Percentiles rank a stretch among this genome's conserved stretches.
Evolutionary conservation across 2,329 filamentous ascomycete genomes (phyloP).

Genomic region (Thermothelomyces thermophilus): DNA sequence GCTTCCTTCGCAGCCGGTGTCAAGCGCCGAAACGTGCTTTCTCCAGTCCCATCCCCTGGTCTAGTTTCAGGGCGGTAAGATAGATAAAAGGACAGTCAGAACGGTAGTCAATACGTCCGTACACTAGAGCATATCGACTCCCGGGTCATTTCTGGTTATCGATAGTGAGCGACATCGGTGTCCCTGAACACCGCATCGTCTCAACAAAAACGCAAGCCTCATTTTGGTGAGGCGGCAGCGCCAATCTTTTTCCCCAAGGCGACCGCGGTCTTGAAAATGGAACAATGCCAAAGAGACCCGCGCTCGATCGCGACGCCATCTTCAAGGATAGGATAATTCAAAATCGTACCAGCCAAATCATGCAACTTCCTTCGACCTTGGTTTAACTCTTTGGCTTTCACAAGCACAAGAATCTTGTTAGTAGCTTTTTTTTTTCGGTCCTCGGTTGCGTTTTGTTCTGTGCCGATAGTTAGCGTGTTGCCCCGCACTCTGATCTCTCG

Average conservation of each 20-base stretch:
- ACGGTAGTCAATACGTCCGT: too few relatives aligned
- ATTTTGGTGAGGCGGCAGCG: slow-evolving; percentile 12
- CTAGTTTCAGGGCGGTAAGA: neutral
- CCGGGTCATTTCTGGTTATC: neutral
- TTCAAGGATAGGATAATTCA: neutral
- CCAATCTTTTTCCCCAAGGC: slow-evolving; percentile 2
- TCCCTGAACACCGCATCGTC: neutral
- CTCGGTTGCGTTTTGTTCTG: slow-evolving; percentile 19
- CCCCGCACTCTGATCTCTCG: slow-evolving; percentile 19
- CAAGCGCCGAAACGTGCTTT: neutral
- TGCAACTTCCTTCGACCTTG: neutral
- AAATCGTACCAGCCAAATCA: too few relatives aligned
- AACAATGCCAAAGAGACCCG: neutral
- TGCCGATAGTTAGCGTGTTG: slow-evolving; percentile 15
- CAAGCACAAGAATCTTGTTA: slow-evolving; percentile 8
- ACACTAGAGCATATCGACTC: neutral
- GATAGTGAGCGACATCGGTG: slow-evolving; percentile 12
- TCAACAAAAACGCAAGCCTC: slow-evolving; percentile 13
- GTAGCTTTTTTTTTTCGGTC: slow-evolving; percentile 16
- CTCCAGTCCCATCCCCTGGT: neutral
- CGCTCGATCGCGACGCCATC: neutral
- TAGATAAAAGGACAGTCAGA: neutral
- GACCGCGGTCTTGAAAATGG: neutral
- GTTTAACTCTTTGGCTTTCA: slow-evolving; percentile 1
- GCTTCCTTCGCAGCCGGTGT: neutral